These are phyloP conservation scores for Naematelia encephala DNA, from an alignment of 768 basidiomycete genomes.

Conservation along the genomic window DNA sequence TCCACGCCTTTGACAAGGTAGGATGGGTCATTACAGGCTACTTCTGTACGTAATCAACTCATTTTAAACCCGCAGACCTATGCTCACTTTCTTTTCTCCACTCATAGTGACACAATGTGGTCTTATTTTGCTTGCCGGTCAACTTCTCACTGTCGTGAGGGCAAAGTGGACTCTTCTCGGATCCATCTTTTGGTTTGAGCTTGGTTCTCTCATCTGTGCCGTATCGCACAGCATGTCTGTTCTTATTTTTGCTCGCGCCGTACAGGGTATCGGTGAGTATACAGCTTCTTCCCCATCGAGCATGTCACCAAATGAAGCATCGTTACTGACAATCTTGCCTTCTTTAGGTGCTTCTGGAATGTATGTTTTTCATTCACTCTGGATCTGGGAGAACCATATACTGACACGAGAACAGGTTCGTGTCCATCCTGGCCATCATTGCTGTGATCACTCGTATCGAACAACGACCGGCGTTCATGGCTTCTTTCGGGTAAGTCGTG, in stretches of 20 bases:
- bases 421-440: conserved; percentile 53
- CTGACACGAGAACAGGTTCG: conserved; percentile 51
- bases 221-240: conserved; percentile 42
- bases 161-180: conserved; percentile 48
- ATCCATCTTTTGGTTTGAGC: conserved; percentile 50
- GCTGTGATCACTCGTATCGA: conserved; percentile 39
- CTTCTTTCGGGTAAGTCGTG: conserved; percentile 26
- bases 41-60: conserved; percentile 17
- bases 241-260: conserved; percentile 43
- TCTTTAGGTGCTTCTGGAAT: conserved; percentile 5
- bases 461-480: conserved; percentile 47
- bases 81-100: neutral
- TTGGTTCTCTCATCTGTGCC: conserved; percentile 49
- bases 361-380: conserved; percentile 39
- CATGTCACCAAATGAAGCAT: too few species aligned
- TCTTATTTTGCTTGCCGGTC: conserved; percentile 46
- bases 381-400: too few species aligned
- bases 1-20: conserved; percentile 36
- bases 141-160: conserved; percentile 45
- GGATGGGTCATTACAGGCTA: conserved; percentile 42
- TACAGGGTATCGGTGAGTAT: conserved; percentile 38
- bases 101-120: conserved; percentile 40
- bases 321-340: too few species aligned
- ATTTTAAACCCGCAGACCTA: neutral
- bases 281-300: neutral